Base-by-base conservation (phyloP, 148 eudicot genomes). In the Rhododendron mucronatum region DNA sequence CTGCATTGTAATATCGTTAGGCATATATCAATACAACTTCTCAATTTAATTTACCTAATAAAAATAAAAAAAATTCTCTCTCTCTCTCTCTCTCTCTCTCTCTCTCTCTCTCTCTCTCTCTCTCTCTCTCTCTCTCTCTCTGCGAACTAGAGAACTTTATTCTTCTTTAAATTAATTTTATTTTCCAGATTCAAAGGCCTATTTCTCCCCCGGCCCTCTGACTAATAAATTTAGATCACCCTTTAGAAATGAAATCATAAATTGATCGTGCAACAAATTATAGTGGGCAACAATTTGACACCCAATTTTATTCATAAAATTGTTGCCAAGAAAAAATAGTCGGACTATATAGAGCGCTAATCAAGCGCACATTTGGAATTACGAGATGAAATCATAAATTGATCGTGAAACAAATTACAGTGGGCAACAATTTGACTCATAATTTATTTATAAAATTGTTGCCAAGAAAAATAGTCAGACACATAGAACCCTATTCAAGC, bases 401-500 rank as follows among this genome's bases (percentile, higher is more conserved):
- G 3, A 37, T 75, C 79, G 0, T 15, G 18, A 8, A 75, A 75
- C 47, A 75, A 77, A 77, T 77, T 30, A 30, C 8, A 77, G 14
- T 23, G 26, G 30, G 80, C 81, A 78, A 78, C 81, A 10, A 45
- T 9, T 18, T 21, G 0, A 11, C 26, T 21, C 9, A 9, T 21
- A 26, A 78, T 45, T 78, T 78, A 78, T 78, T 78, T 8, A 78
- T 23, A 3, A 78, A 78, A 44, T 21, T 23, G 15, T 78, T 45
- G 81, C 81, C 81, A 47, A n/a, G 33, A 78, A 78, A 78, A 78
- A 78, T 47, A 78, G 55, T 3, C 26, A 55, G 57, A 30, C 12
- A 63, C 63, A 23, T 21, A 20, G 48, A 59, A 11, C 15, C 37
- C 51, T 28, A 37, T 82, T 81, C 88, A 75, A 85, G 83, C 85